These are phyloP conservation scores for Cytidiella melzeri DNA, from an alignment of 768 basidiomycete genomes.

Conservation along the genomic window DNA sequence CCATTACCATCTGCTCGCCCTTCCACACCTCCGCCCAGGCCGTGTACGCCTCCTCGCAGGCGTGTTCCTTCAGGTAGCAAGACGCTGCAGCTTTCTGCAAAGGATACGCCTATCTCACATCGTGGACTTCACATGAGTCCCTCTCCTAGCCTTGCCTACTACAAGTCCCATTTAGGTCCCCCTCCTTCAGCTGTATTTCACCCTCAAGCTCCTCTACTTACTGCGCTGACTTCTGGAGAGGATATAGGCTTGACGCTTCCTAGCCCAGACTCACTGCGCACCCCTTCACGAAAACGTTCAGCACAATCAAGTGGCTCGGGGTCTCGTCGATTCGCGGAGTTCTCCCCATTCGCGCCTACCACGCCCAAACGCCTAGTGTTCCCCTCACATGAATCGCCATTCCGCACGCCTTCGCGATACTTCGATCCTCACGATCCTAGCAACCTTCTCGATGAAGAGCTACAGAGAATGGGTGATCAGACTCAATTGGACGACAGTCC, in stretches of 20 bases:
- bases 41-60: conserved; percentile 34
- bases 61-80: conserved; percentile 13
- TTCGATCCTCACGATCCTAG: conserved; percentile 72
- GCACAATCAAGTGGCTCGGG: conserved; percentile 13
- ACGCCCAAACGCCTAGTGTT: conserved; percentile 41
- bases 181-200: conserved; percentile 36
- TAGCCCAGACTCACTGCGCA: conserved; percentile 29
- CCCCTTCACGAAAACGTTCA: conserved; percentile 40
- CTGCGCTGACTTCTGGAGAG: conserved; percentile 20
- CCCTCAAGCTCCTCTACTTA: conserved; percentile 33
- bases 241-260: conserved; percentile 15
- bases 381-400: conserved; percentile 34
- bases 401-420: conserved; percentile 40
- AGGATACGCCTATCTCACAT: conserved; percentile 63
- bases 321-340: conserved; percentile 7
- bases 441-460: conserved; percentile 64
- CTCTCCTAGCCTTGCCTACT: conserved; percentile 56
- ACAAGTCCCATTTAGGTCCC: conserved; percentile 63
- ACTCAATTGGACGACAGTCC: conserved; percentile 49
- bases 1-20: conserved; percentile 5
- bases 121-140: conserved; percentile 68
- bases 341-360: conserved; percentile 28
- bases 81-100: conserved; percentile 44
- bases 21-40: conserved; percentile 32
- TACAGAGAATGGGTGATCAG: conserved; percentile 40